Evolutionary conservation across 441 rosid species (phyloP).

Genomic region (Pelargonium cotyledonis): DNA sequence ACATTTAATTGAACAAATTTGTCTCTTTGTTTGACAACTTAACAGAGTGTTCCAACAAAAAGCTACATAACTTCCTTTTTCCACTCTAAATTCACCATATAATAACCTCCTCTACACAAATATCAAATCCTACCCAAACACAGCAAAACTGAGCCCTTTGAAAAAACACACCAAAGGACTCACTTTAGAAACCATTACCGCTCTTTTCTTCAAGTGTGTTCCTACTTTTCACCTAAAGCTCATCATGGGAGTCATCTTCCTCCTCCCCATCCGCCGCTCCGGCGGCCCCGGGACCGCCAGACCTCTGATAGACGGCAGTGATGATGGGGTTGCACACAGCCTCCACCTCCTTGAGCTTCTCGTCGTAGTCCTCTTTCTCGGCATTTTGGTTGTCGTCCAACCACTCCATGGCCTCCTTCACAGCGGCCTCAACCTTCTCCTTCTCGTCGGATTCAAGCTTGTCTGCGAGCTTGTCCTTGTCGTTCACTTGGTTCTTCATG

Average conservation of each 20-base stretch:
- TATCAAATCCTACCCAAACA: background rate
- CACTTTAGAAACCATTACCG: background rate
- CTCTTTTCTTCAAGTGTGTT: background rate
- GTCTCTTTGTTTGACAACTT: too few species aligned
- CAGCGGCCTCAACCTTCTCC: slow-evolving; percentile 70
- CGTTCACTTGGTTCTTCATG: slow-evolving; percentile 93
- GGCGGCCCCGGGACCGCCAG: slow-evolving; percentile 77
- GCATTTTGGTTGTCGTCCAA: slow-evolving; percentile 82
- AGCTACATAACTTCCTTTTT: too few species aligned
- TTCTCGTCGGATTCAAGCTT: slow-evolving; percentile 87
- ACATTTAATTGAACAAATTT: too few species aligned
- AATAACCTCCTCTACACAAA: background rate
- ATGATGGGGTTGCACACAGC: slow-evolving; percentile 92
- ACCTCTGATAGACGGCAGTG: slow-evolving; percentile 74
- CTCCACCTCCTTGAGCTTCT: slow-evolving; percentile 95
- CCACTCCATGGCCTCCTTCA: slow-evolving; percentile 92
- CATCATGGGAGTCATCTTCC: slow-evolving; percentile 79
- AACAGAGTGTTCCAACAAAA: too few species aligned
- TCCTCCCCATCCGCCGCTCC: slow-evolving; percentile 33
- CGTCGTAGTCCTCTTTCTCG: slow-evolving; percentile 85
- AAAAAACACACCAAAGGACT: background rate
- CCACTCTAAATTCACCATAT: too few species aligned
- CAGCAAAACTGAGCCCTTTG: background rate
- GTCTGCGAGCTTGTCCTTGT: slow-evolving; percentile 96
- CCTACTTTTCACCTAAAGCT: slow-evolving; percentile 35